Evolutionary conservation across 306 rosid species (phyloP), one percentile per base, ranked within the genome.

Genomic region (Vachellia collinsii): DNA sequence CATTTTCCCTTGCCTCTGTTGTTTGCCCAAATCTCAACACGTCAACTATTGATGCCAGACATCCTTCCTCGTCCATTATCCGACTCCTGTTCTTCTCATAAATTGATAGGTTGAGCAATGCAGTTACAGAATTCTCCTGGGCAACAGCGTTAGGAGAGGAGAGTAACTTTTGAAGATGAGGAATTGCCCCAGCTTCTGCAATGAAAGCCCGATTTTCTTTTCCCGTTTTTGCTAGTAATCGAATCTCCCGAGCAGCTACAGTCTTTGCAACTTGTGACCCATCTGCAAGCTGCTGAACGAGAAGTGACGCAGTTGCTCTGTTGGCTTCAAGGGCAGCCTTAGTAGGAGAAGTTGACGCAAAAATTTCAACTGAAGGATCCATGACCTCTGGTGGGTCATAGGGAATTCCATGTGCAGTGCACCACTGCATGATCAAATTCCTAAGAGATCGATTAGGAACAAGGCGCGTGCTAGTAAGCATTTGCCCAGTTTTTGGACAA

Each of bases 81-180:
- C 79, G 79, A 79, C 97, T 90, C 73, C 90, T 93, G 85, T 93
- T 93, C 72, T 81, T 83, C 25, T 93, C 97, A 81, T 84, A 91
- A 46, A 93, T 93, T 2, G 97, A 93, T 5, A 91, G 83, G 43
- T 93, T 93, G 54, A 93, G 97, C 92, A 93, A 85, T 43, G 97
- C 97, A 20, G 97, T 93, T 13, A 93, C 94, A 6, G 97, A 90
- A 72, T 93, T 93, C 92, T 93, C 97, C 84, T 93, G 97, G 3
- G 94, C 94, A 37, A 91, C 82, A 11, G 88, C 82, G 65, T 86
- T 91, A 9, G 85, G 59, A 50, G 97, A 91, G 6, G 79, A 88
- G 22, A 93, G 88, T 54, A 93, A 80, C 76, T 81, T 85, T 47
- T 82, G 86, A 20, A 93, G 97, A 81, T 91, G 84, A 23, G 94